Evolutionary conservation across 2,329 filamentous ascomycete species (phyloP), one percentile per base, ranked within the genome.

Genomic region (Scedosporium aurantiacum): DNA sequence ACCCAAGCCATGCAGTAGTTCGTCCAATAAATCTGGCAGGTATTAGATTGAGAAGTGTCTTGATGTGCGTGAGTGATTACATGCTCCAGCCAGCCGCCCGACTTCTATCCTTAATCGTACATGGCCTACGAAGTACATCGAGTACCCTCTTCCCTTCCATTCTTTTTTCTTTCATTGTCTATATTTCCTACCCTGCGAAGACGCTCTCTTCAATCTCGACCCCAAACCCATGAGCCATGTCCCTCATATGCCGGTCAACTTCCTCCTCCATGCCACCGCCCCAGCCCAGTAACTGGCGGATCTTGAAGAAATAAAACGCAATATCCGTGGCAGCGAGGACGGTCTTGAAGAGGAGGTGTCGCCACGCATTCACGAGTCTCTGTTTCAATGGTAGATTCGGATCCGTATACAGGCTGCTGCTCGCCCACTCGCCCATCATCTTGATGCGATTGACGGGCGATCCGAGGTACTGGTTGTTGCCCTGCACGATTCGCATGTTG

Each of bases 261-360:
- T 93, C 91, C 70, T 97, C 93, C 71, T 97, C 94, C 89, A 97
- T 94, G 0, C 92, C 92, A 8, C 85, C 81, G 0, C 92, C 91
- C 2, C 86, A 73, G 0, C 90, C 89, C 12, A 97, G 70, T 71
- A 83, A 82, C 75, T 97, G 92, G 66, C 85, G 82, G 5, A 95
- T 58, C 75, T 89, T 90, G 67, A 85, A 88, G 67, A 88, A 88
- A 72, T 89, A 95, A 72, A 96, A 99, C 10, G 88, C 83, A 0
- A 95, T 70, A 72, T 97, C 94, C 16, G 86, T 89, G 4, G 83
- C 79, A 16, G 90, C 76, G 66, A 99, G 72, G 41, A 96, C 89
- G 1, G 85, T 72, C 67, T 86, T 84, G 76, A 97, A 97, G n/a
- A 96, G 67, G 21, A 95, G 60, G 75, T 97, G 93, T 23, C 84